Percentiles rank a stretch among this genome's conserved stretches.
Conservation (phyloP, 192 early-diverging fungal species). For the Umbelopsis ramanniana region DNA sequence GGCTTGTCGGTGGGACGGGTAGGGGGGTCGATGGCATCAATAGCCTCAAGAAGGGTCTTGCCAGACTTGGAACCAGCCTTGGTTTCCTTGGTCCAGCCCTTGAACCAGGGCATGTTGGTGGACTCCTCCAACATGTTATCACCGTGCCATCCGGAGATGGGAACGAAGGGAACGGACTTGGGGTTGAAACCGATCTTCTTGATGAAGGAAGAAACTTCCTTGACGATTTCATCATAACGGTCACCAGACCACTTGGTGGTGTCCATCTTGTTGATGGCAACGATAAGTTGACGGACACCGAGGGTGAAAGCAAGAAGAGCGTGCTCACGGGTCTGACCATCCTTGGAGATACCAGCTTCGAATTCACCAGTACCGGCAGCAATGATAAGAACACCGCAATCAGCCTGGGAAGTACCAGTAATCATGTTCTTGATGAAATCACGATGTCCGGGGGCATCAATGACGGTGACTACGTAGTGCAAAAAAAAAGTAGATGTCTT, state of each 20-base stretch:
- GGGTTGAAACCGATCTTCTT: conserved; percentile 98
- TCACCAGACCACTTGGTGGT: conserved; percentile 93
- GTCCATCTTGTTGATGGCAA: conserved; percentile 99
- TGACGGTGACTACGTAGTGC: conserved; percentile 78
- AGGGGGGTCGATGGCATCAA: conserved; percentile 95
- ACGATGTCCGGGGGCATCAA: conserved; percentile 99
- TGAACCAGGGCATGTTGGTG: conserved; percentile 95
- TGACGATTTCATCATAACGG: conserved; percentile 95
- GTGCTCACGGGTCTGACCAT: conserved; percentile 99
- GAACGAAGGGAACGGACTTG: conserved; percentile 90
- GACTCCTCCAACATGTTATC: conserved; percentile 98
- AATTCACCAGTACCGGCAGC: conserved; percentile 86
- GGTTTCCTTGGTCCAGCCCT: conserved; percentile 94
- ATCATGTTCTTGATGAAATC: conserved; percentile 99
- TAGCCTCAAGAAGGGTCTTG: conserved; percentile 92
- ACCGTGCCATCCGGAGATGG: conserved; percentile 98
- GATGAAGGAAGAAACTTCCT: conserved; percentile 94
- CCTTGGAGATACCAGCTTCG: conserved; percentile 96
- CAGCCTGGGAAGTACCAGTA: conserved; percentile 98
- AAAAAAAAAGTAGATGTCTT: not conserved
- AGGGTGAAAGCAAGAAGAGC: conserved; percentile 97
- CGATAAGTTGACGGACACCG: conserved; percentile 98
- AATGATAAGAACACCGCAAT: conserved; percentile 97
- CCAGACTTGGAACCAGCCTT: conserved; percentile 69
- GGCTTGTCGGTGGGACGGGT: conserved; percentile 89